Evolutionary conservation across 2,329 filamentous ascomycete species (phyloP), one percentile per base, ranked within the genome.

Genomic region (Helotiales sp.): DNA sequence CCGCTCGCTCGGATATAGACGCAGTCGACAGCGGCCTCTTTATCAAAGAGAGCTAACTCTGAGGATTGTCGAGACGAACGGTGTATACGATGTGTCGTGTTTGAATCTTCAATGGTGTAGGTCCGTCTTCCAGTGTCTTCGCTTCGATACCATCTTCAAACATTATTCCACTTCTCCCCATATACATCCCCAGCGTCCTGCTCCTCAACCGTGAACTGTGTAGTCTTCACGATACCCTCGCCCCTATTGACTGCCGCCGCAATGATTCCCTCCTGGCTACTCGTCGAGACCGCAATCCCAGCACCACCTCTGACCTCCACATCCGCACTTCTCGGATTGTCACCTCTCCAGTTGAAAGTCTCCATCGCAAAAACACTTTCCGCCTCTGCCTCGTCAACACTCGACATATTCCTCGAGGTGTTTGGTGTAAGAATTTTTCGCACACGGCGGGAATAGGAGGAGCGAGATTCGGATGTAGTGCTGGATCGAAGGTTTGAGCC

Each of bases 131-230:
- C 13, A 3, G 19, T 38, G 34, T 38, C 15, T 3, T 15, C 7
- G n/a, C 34, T 34, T 2, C 10, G 19, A 7, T 25, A 19, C 17
- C 17, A 27, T 40, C 25, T 13, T 54, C 51, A 58, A 12, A 58
- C 36, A 47, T 54, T 44, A 47, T 51, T 58, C 51, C 51, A 58
- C 15, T 27, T 47, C 22, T 54, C 15, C 44, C 54, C 55, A 22
- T 17, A 29, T 8, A 29, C 12, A 22, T 15, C 29, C 6, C 27
- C 30, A 8, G 27, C 24, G 44, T 50, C 44, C 27, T 38, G 44
- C 3, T 50, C 44, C 29, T 38, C 33, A 6, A 54, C 55, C 15
- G 46, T 38, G 50, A 51, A 51, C 5, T 34, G 36, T 2, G 55
- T 54, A 13, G 55, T 54, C 44, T 54, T 54, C 13, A 54, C 36